Evolutionary conservation across 2,329 filamentous ascomycete species (phyloP).

Genomic region (Neurospora crassa): DNA sequence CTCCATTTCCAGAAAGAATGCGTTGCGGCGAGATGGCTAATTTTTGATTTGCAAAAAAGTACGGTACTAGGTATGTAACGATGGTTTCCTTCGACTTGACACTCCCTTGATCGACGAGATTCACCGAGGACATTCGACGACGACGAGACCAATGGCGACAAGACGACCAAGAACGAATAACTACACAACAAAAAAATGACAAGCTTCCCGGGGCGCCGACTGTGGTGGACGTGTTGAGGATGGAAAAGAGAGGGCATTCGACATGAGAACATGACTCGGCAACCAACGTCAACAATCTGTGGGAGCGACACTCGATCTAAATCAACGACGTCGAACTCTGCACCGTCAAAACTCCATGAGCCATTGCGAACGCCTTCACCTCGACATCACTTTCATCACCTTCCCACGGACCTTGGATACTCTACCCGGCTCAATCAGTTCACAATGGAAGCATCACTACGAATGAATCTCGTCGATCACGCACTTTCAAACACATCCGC

Average conservation of each 20-base stretch:
- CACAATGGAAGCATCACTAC: neutral
- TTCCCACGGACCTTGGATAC: neutral
- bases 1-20: neutral
- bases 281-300: neutral
- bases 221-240: neutral
- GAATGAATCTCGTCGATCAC: neutral
- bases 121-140: constrained; percentile 1
- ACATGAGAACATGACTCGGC: neutral
- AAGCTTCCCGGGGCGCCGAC: neutral
- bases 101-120: constrained; percentile 20
- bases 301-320: neutral
- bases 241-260: neutral
- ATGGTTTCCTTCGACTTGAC: constrained; percentile 6
- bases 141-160: constrained; percentile 1
- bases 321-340: neutral
- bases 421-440: neutral
- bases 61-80: constrained; percentile 76
- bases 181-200: neutral
- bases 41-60: constrained; percentile 39
- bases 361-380: neutral
- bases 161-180: neutral
- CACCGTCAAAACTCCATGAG: neutral
- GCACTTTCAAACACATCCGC: neutral
- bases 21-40: neutral
- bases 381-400: neutral